Base-by-base conservation (phyloP, 169 alveolate species). In the Cryptosporidium viatorum region DNA sequence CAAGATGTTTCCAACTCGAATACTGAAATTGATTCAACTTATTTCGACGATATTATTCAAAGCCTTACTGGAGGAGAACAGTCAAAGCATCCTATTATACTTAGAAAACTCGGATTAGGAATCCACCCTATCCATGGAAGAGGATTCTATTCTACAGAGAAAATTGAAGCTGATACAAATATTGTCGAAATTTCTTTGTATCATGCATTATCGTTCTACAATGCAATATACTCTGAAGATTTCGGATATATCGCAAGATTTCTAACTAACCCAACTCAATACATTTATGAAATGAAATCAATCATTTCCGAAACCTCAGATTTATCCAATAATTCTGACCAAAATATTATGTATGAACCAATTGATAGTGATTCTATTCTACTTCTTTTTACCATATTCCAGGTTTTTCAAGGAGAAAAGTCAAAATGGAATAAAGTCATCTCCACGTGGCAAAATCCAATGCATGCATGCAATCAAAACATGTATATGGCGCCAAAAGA, bases 401-500 rank as follows among this genome's bases (percentile, higher is more conserved):
- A 62, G 31, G 65, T 80, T 59, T 80, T 23, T 67, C 26, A 26
- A 18, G 89, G 89, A 26, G 68, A 80, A 26, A 80, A 80, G 16
- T 80, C 89, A 33, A 59, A 59, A 18, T 80, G 89, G 89, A 60
- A 31, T n/a, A 62, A 62, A 23, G 68, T 80, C 18, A 80, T 80
- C 26, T 41, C 73, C 9, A 60, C 21, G 29, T 80, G 89, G 89
- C 89, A 37, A 21, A 43, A 65, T 55, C 75, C 75, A 5, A 41
- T 9, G 50, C 69, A 80, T 62, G 80, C 89, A 41, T 59, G 60
- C 55, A 80, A 80, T 31, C 89, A 80, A 65, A 80, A 80, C 50
- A 41, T 80, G 50, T 80, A 62, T 33, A 80, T 62, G 74, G 89
- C 89, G 68, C 89, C 89, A 62, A 80, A 80, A 48, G 89, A 80